phyloP scores from a whole-genome alignment of 495 filamentous ascomycete species.

The Annulohypoxylon bovei region DNA sequence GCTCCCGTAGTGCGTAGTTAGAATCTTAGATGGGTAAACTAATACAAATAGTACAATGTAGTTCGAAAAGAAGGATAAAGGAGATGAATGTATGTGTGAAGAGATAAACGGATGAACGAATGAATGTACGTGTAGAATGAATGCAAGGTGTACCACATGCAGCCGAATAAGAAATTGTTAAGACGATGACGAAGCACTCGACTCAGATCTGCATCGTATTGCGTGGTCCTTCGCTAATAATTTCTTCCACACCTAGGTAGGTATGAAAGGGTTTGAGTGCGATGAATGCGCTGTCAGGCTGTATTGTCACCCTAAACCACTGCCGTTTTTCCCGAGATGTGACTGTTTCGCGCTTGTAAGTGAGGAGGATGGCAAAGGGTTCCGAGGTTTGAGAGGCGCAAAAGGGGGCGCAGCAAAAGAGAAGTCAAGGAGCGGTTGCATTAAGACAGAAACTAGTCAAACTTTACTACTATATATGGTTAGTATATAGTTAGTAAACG shows the following conservation, averaged over 20 bases:
- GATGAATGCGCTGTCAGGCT: not conserved
- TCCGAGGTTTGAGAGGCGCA: not conserved
- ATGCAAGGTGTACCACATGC: not conserved
- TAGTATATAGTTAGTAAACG: not conserved
- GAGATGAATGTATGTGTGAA: not conserved
- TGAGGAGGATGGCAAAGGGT: not conserved
- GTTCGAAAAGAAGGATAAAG: not conserved
- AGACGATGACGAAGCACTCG: conserved; percentile 30
- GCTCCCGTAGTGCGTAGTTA: too few species aligned
- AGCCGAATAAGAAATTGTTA: not conserved
- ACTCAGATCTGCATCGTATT: conserved; percentile 9
- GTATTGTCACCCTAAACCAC: not conserved
- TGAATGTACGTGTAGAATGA: not conserved
- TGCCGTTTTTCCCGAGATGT: conserved; percentile 23
- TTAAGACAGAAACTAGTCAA: not conserved
- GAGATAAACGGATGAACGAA: not conserved
- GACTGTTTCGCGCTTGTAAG: not conserved
- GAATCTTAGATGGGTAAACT: not conserved
- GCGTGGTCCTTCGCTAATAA: conserved; percentile 9
- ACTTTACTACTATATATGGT: not conserved
- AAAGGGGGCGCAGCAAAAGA: conserved; percentile 1
- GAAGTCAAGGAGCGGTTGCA: not conserved
- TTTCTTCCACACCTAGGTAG: conserved; percentile 6
- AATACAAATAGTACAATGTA: not conserved
- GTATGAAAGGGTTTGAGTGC: not conserved